Evolutionary conservation across 805 yeast genomes (phyloP), one percentile per base, ranked within the genome.

Genomic region (Ogataea populi-albae): DNA sequence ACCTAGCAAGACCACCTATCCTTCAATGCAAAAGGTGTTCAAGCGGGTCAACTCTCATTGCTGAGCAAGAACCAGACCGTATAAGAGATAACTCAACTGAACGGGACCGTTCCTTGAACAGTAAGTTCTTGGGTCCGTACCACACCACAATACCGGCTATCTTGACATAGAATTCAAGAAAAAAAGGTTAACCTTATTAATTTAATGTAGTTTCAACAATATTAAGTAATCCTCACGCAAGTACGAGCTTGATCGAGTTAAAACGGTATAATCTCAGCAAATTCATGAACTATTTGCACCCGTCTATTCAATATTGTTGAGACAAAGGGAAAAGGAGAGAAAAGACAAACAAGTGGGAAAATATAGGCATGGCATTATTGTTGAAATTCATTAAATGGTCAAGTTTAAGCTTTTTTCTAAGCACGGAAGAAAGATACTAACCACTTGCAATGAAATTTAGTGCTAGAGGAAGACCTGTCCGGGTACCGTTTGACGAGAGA

Each of bases 381-480:
- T 34, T 46, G 47, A 35, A 45, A 35, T 30, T 33, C 27, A 30
- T 32, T 35, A 41, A 37, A 37, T 31, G 34, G 23, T 25, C 21
- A 17, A 18, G 26, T 26, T 29, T 28, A 23, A 23, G 29, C 35
- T 20, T 33, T 38, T 26, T 23, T 23, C 31, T 32, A 25, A 20
- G 9, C n/a, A 21, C 16, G 16, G 8, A 10, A 23, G 35, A 34
- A 26, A 23, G 12, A 56, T 60, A 81, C 85, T 66, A 69, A 75
- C 95, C 95, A 47, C 94, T 80, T 33, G 97, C 97, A 36, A 89
- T 77, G 57, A 89, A 89, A 59, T 89, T 89, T 41, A 89, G 68
- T 2, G 96, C 84, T 49, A 89, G 65, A 1, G 96, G 95, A 11
- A 86, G 22, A 18, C 87, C 94, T 28, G 69, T 69, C 50, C 85